Base-by-base conservation (phyloP, 2,329 filamentous ascomycete species). In the Scedosporium minutisporum region DNA sequence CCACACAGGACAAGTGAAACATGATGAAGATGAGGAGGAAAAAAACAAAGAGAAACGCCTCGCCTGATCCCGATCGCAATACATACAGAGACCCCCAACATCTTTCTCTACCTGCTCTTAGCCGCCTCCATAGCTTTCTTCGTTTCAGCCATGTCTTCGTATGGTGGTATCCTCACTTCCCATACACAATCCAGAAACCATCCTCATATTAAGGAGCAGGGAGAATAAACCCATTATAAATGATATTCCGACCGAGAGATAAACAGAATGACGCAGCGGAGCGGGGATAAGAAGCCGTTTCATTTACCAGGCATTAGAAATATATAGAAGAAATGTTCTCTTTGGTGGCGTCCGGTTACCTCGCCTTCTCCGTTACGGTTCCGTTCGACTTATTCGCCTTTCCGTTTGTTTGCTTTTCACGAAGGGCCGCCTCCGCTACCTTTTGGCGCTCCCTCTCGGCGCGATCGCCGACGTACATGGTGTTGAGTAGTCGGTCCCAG, bases 401-500 rank as follows among this genome's bases (percentile, higher is more conserved):
- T 18, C 38, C 58, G 21, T 51, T 38, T 44, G 25, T 25, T 55
- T 55, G 51, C n/a, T 23, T 33, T 9, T 9, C 29, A 33, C 3
- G 23, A 14, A n/a, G 21, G 6, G 58, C 51, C 18, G 41, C 38
- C 60, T 57, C 60, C 5, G 41, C 53, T 6, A 53, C 53, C 33
- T 23, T 62, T 29, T 29, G 38, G 33, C 60, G 41, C 38, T 77
- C 77, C 59, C 73, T 68, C 64, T 74, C 70, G 51, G 69, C 68
- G 16, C 79, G 78, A 63, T 80, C 86, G 59, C 90, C 91, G 64
- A 83, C 85, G 87, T 92, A 97, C 75, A 86, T 89, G 25, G 95
- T 99, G 60, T 87, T 87, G 23, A 96, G 79, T 29, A 92, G 71
- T 57, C 84, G 81, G 73, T 99, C 95, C 91, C 95, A 97, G 77